Base-by-base conservation (phyloP, 257 asterid genomes). In the Scutellaria baicalensis region DNA sequence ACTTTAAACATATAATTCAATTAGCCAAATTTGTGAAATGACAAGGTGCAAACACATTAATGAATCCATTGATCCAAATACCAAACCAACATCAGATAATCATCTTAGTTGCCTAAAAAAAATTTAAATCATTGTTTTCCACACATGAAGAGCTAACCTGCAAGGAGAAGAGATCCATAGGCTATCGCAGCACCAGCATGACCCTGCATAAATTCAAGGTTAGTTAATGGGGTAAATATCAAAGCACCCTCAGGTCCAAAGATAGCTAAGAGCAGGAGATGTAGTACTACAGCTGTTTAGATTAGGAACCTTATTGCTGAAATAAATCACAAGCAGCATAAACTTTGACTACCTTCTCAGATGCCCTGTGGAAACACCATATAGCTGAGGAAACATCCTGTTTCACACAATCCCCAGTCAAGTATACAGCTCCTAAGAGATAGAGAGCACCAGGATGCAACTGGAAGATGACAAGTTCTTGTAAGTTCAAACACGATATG, bases 331-430 rank as follows among this genome's bases (percentile, higher is more conserved):
- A 18, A 68, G 50, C 80, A 58, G 70, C 57, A 56, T 42, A 16
- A 38, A 47, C 14, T 67, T 33, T 54, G 54, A 36, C 45, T 78
- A 93, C 98, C 97, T 87, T 93, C 78, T 87, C 82, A 20, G 99
- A 89, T 72, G 99, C 99, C 76, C 93, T 83, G 71, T 91, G 94
- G 92, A 93, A 90, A 80, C 99, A 93, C 97, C 99, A 93, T 45
- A 93, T 66, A 58, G 99, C 99, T 8, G 96, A 89, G 68, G 85
- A 79, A 69, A 87, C 63, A 74, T 93, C 99, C 81, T 84, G 88
- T 70, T 80, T 82, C 80, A 91, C 94, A 39, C 99, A 93, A 80
- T 93, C 99, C 78, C 99, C 99, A 0, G 96, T 78, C 80, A 89
- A 82, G 84, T 89, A 93, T n/a, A 93, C 94, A 35, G 88, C 81